Evolutionary conservation across 139 green algal genomes (phyloP), one percentile per base, ranked within the genome.

Genomic region (Ettlia oleoabundans): DNA sequence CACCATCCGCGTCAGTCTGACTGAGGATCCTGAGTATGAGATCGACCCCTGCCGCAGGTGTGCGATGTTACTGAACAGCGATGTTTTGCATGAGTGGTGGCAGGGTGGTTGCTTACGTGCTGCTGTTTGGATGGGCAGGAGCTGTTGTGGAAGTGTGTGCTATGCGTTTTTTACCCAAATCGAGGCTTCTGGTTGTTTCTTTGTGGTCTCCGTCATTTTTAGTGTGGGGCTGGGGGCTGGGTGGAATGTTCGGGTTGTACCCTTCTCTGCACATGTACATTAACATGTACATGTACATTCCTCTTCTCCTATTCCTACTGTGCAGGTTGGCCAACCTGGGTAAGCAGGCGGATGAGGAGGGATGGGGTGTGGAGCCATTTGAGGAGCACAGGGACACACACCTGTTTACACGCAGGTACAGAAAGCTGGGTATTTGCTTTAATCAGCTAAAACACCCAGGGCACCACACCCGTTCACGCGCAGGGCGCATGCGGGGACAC

Each of bases 1-100:
- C 91, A 99, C 97, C 81, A 99, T 99, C 87, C 91, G 97, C 71
- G 96, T 99, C 15, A 96, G 91, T 0, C 89, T 97, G 43, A 98
- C 95, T 8, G 96, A 99, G 88, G 96, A 98, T 80, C 96, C 97
- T 5, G 95, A 99, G 89, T 93, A 93, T 58, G 97, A 99, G 92
- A 98, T 99, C 52, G 93, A 97, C 65, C 97, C 97, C 37, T 99
- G 97, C 93, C 82, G 87, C 66, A 41, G 75, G 75, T 81, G 75
- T 13, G 75, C 47, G 65, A 53, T n/a, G n/a, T n/a, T n/a, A n/a
- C n/a, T n/a, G n/a, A n/a, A n/a, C n/a, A n/a, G n/a, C n/a, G 8
- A 40, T 51, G 35, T 51, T 47, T 1, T 69, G 26, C 30, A n/a
- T n/a, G n/a, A n/a, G n/a, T n/a, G 47, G 47, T 10, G 47, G 10